Conservation (phyloP, 1,139 yeast genomes). For the Meyerozyma athensensis region DNA sequence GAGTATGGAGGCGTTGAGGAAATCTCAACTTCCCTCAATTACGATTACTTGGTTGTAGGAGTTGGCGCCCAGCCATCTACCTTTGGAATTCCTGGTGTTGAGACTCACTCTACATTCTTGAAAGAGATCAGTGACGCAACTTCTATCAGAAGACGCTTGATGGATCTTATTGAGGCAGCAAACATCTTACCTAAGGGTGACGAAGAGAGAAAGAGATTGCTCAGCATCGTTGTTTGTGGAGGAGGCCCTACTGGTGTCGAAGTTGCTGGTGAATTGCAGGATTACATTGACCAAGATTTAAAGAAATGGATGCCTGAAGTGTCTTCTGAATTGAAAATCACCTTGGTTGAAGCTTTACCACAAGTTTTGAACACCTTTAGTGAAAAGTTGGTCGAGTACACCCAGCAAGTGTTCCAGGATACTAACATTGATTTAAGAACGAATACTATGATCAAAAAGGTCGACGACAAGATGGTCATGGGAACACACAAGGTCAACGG, state of each 20-base stretch:
- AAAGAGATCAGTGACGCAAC: conserved; percentile 84
- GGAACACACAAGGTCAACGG: conserved; percentile 63
- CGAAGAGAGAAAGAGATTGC: conserved; percentile 73
- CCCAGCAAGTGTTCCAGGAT: conserved; percentile 74
- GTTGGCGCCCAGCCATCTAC: conserved; percentile 93
- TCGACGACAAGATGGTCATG: conserved; percentile 59
- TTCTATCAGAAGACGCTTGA: conserved; percentile 67
- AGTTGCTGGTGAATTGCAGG: conserved; percentile 92
- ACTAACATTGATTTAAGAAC: conserved; percentile 75
- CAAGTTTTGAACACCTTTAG: conserved; percentile 86
- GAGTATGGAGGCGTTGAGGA: conserved; percentile 38
- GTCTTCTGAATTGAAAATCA: conserved; percentile 73
- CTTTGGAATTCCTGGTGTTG: conserved; percentile 90
- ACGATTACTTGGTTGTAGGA: conserved; percentile 81
- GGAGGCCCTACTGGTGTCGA: conserved; percentile 98
- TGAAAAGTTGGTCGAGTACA: conserved; percentile 76
- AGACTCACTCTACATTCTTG: conserved; percentile 78
- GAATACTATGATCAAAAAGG: conserved; percentile 85
- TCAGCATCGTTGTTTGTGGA: conserved; percentile 85
- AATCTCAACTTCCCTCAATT: conserved; percentile 47
- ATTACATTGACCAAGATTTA: conserved; percentile 88
- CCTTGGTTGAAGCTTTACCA: conserved; percentile 88
- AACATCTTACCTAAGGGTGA: conserved; percentile 69
- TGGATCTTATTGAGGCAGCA: conserved; percentile 82
- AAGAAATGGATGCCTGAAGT: conserved; percentile 85